Conservation (phyloP, 2,329 filamentous ascomycete genomes). For the Domatiomyces catenatus region DNA sequence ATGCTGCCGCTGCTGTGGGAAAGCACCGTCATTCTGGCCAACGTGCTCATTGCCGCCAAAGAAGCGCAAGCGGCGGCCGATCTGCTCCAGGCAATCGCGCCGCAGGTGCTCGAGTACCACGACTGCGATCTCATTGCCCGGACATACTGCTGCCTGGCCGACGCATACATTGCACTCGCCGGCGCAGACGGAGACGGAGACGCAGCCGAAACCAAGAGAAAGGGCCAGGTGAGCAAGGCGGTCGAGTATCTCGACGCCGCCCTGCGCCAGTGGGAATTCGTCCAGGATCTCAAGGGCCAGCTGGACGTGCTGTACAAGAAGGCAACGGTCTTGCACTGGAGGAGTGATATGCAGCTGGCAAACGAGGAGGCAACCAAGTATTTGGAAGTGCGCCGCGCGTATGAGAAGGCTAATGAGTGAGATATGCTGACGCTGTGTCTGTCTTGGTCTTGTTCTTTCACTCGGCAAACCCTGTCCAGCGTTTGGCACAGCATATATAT, state of each 20-base stretch:
- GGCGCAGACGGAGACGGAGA: conserved; percentile 28
- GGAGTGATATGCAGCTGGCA: conserved; percentile 47
- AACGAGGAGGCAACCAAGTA: conserved; percentile 51
- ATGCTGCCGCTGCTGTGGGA: conserved; percentile 59
- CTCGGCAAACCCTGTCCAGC: too few relatives aligned
- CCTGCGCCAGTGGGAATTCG: conserved; percentile 46
- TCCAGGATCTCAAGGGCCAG: conserved; percentile 55
- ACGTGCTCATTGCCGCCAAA: conserved; percentile 51
- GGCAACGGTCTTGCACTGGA: conserved; percentile 56
- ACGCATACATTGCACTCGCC: conserved; percentile 65
- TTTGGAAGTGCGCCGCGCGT: conserved; percentile 39
- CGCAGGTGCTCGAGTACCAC: conserved; percentile 59
- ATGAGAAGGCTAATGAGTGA: conserved; percentile 8
- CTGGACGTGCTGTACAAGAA: conserved; percentile 73
- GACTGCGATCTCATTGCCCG: conserved; percentile 46
- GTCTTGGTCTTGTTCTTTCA: too few relatives aligned
- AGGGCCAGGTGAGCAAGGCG: conserved; percentile 44
- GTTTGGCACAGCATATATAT: too few relatives aligned
- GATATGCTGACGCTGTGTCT: too few relatives aligned
- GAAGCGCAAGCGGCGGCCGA: conserved; percentile 54
- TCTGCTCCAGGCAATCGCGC: conserved; percentile 54
- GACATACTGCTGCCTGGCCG: conserved; percentile 56
- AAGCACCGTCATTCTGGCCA: conserved; percentile 50
- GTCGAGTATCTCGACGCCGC: conserved; percentile 47
- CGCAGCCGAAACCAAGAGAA: conserved; percentile 25